Evolutionary conservation across 1,284 basidiomycete genomes (phyloP).

Genomic region (Ceratobasidium sp.): DNA sequence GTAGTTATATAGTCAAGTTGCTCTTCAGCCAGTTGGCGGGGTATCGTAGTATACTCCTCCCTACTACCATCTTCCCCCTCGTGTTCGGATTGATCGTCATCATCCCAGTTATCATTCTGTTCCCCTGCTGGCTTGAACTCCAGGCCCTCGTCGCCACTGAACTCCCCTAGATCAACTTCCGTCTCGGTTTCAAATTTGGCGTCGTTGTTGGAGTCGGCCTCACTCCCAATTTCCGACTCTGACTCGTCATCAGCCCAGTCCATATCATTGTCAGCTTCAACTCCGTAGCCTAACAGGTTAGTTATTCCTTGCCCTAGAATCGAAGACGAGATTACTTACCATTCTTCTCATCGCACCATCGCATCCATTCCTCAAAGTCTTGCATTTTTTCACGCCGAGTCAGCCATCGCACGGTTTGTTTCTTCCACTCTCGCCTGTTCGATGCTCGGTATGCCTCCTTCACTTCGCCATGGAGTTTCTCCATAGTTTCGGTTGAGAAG

Average conservation of each 20-base stretch:
- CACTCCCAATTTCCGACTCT: neutral
- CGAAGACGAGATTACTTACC: neutral
- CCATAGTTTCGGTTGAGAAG: conserved; percentile 34
- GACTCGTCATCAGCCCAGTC: neutral
- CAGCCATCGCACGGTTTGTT: conserved; percentile 10
- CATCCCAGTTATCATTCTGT: neutral
- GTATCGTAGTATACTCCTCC: neutral
- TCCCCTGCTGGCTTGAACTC: neutral
- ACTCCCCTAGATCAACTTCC: neutral
- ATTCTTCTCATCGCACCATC: neutral
- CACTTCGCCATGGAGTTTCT: conserved; percentile 23
- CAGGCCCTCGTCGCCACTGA: neutral
- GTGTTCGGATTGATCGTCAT: neutral
- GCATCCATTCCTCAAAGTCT: conserved; percentile 8
- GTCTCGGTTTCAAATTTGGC: neutral
- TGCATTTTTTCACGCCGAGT: neutral
- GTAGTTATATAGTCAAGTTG: neutral
- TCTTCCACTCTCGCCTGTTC: neutral
- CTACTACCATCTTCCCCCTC: neutral
- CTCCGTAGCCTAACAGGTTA: neutral
- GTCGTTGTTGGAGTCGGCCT: neutral
- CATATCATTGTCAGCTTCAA: neutral
- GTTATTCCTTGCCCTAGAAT: neutral
- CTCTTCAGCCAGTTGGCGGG: neutral
- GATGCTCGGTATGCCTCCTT: conserved; percentile 24